phyloP scores from a whole-genome alignment of 192 early-diverging fungal species.

The Coemansia sp. region DNA sequence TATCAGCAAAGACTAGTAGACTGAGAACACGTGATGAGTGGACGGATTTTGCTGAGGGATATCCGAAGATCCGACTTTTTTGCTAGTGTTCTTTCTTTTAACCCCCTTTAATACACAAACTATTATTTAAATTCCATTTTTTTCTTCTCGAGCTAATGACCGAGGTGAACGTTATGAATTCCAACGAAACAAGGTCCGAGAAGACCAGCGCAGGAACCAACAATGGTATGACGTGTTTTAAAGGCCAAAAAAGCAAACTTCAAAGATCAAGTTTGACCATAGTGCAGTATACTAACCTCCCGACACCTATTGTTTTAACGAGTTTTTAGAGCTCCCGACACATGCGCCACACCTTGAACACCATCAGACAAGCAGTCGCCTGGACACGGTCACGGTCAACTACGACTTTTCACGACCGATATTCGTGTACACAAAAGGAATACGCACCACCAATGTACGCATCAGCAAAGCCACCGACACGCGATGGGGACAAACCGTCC shows the following conservation, averaged over 20 bases:
- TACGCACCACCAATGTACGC: slow-evolving; percentile 46
- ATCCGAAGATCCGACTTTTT: background rate
- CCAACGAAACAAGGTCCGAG: background rate
- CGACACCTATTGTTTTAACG: background rate
- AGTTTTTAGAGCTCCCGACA: background rate
- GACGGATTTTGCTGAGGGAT: background rate
- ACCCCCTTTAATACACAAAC: background rate
- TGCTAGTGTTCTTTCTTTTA: background rate
- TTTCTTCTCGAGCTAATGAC: background rate
- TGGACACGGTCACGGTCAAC: slow-evolving; percentile 24
- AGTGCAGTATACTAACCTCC: background rate
- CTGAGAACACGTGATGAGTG: background rate
- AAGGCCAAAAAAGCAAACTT: background rate
- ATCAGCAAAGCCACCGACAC: slow-evolving; percentile 25
- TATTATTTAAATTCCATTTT: background rate
- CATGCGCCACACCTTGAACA: slow-evolving; percentile 11
- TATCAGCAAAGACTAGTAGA: background rate
- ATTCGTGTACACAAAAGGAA: slow-evolving; percentile 27
- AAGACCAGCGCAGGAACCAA: background rate
- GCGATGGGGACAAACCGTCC: slow-evolving; percentile 24
- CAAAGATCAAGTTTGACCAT: background rate
- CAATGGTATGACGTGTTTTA: background rate
- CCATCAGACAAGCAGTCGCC: slow-evolving; percentile 30
- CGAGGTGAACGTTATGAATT: background rate
- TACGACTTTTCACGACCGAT: slow-evolving; percentile 32